A percentile compares a stretch with the other conserved stretches of the same genome.
Conservation (phyloP, 1,139 yeast species). For the Geotrichum bryndzae region DNA sequence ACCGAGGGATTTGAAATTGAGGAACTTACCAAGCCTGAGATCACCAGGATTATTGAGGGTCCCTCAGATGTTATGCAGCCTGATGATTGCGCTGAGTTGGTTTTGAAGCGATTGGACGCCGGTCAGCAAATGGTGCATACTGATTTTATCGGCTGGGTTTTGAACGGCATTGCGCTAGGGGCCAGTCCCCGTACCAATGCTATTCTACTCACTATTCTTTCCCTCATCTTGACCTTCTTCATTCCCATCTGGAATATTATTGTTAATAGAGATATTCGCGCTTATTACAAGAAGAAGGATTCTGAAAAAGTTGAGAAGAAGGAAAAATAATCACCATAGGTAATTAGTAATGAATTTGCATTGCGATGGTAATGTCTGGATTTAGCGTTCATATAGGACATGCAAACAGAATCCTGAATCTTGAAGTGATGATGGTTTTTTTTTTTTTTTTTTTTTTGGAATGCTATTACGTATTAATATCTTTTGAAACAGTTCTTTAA, state of each 20-base stretch:
- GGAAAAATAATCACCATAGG: not conserved
- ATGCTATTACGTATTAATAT: not conserved
- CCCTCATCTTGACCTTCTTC: slow-evolving; percentile 48
- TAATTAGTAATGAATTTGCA: not conserved
- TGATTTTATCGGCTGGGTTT: slow-evolving; percentile 79
- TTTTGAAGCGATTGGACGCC: slow-evolving; percentile 49
- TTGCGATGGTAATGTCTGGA: not conserved
- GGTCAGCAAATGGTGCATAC: slow-evolving; percentile 79
- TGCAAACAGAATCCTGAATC: not conserved
- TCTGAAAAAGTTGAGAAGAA: slow-evolving; percentile 1
- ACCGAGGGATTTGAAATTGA: slow-evolving; percentile 86
- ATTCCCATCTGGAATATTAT: slow-evolving; percentile 58
- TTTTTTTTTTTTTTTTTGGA: too few species aligned
- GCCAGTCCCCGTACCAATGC: slow-evolving; percentile 60
- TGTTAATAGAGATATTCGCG: slow-evolving; percentile 50
- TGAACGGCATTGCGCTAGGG: slow-evolving; percentile 66
- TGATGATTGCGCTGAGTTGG: slow-evolving; percentile 56
- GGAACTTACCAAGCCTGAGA: slow-evolving; percentile 76
- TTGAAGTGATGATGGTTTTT: too few species aligned
- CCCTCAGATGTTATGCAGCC: slow-evolving; percentile 66
- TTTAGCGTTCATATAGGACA: not conserved
- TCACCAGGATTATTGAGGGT: slow-evolving; percentile 81
- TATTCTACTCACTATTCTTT: slow-evolving; percentile 37
- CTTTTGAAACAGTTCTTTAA: too few species aligned
- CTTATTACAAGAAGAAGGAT: slow-evolving; percentile 40